Evolutionary conservation across 768 basidiomycete species (phyloP), one percentile per base, ranked within the genome.

Genomic region (Thelephora ganbajun): DNA sequence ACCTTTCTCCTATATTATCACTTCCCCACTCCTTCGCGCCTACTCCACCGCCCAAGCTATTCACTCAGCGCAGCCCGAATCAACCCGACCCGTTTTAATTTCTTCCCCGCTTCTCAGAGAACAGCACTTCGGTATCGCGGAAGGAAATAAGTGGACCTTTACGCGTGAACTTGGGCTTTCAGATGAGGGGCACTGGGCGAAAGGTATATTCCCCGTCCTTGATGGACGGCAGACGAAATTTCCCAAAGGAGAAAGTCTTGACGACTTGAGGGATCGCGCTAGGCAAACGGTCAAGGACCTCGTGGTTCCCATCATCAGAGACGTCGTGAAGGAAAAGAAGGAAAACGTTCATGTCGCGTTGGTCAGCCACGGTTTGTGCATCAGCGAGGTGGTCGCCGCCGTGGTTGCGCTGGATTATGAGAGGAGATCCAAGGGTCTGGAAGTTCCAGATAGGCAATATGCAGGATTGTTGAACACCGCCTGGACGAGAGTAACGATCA

Each of bases 341-440:
- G 56, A 62, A 37, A 65, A 66, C 33, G 56, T 69, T 6, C 80
- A 79, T 51, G 59, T 87, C 20, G 83, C 76, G 1, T 54, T 88
- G 35, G 77, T 86, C 43, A 85, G 84, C 61, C 86, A 90, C 60
- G 83, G 87, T 0, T 54, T 84, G 18, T 79, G 78, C 60, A 80
- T 88, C 41, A 58, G 61, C 50, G 57, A 62, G 61, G 61, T 82
- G 12, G 57, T 84, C 3, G 65, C 67, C 19, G 70, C 71, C 22
- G 59, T 86, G 39, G 52, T 76, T 48, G 68, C 61, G 53, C 64
- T 68, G 51, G 66, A 68, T 51, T 61, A 56, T 9, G 39, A 41
- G 39, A 14, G 16, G 16, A 41, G 22, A 14, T 22, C 18, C 9
- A 41, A 41, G 7, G 57, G 53, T 35, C 67, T 63, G 1, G 56